Conservation (phyloP, 306 rosid species). For the Corylus avellana region DNA sequence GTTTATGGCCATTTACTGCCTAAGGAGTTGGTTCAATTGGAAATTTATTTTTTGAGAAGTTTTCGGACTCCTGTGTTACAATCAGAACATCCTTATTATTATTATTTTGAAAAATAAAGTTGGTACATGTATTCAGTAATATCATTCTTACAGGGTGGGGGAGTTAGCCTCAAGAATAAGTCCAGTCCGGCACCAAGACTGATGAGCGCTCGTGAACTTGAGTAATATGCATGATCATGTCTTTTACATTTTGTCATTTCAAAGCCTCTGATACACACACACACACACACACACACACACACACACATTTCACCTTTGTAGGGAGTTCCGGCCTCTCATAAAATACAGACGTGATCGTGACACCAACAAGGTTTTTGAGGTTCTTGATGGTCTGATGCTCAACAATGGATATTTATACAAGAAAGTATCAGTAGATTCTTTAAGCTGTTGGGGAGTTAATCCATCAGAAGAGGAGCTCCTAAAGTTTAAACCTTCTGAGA, state of each 20-base stretch:
- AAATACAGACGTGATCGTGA: constrained; percentile 72
- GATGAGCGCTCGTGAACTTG: constrained; percentile 90
- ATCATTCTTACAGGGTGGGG: constrained; percentile 71
- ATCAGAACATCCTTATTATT: background rate
- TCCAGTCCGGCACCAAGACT: constrained; percentile 77
- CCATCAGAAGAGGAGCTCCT: constrained; percentile 80
- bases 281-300: too few relatives aligned
- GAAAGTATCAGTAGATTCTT: constrained; percentile 76
- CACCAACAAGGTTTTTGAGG: constrained; percentile 57
- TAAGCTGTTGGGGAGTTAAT: constrained; percentile 76
- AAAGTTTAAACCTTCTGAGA: constrained; percentile 73
- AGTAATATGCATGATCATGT: constrained; percentile 48
- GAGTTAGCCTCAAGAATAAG: constrained; percentile 55
- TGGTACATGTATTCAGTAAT: background rate
- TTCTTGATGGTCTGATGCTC: constrained; percentile 79
- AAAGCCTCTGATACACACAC: background rate
- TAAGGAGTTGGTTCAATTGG: background rate
- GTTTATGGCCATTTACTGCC: background rate
- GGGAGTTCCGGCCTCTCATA: constrained; percentile 94
- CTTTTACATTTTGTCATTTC: background rate
- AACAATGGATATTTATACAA: constrained; percentile 88
- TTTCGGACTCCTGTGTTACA: background rate
- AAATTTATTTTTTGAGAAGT: background rate
- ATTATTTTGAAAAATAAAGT: background rate
- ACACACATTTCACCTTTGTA: constrained; percentile 23